A percentile compares a stretch with the other conserved stretches of the same genome.
phyloP scores from a whole-genome alignment of 257 asterid species.

The Solanum dulcamara region DNA sequence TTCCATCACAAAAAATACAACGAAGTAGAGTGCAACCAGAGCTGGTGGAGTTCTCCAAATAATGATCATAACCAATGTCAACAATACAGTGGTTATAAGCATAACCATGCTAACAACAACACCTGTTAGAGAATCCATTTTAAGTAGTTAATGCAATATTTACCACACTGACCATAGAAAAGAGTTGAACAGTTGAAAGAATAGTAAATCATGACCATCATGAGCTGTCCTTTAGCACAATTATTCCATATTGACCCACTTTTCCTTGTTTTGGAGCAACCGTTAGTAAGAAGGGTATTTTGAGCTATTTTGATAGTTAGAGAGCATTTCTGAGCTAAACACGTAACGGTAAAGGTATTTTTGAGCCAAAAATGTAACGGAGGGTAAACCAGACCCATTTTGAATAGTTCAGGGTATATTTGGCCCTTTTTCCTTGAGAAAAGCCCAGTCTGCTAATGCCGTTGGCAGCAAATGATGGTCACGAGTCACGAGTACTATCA shows the following conservation, averaged over 20 bases:
- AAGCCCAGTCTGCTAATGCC: background rate
- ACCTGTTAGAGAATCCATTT: constrained; percentile 8
- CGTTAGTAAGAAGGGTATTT: too few relatives aligned
- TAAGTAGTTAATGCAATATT: background rate
- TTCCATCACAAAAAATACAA: constrained; percentile 46
- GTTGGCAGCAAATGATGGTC: background rate
- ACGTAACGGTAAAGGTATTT: too few relatives aligned
- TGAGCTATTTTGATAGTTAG: too few relatives aligned
- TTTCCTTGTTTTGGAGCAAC: too few relatives aligned
- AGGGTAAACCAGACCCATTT: too few relatives aligned
- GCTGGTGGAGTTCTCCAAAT: constrained; percentile 8
- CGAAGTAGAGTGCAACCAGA: constrained; percentile 31
- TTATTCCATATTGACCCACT: background rate
- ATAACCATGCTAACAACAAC: constrained; percentile 75
- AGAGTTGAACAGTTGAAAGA: background rate
- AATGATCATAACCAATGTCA: constrained; percentile 37
- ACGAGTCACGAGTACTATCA: background rate
- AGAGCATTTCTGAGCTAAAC: too few relatives aligned
- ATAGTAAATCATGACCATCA: background rate
- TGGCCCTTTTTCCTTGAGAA: background rate
- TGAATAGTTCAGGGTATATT: too few relatives aligned
- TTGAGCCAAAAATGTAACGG: too few relatives aligned
- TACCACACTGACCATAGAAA: background rate
- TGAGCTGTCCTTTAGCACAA: constrained; percentile 1
- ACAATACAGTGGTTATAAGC: constrained; percentile 48